Conservation (phyloP, 768 basidiomycete genomes). For the Suillus paluster region DNA sequence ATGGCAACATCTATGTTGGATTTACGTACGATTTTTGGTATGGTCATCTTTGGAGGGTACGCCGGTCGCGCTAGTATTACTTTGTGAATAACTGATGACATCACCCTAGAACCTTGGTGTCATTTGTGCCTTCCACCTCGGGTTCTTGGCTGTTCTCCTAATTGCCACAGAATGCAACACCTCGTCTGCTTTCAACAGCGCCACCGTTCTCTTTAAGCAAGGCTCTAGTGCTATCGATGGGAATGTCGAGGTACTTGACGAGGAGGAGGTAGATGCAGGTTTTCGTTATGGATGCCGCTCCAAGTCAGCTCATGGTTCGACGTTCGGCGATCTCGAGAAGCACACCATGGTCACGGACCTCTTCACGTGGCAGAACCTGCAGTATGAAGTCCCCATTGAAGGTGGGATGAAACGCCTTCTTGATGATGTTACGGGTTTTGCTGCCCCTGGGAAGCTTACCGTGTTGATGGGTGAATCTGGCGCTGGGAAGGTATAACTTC, state of each 20-base stretch:
- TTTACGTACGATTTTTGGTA: constrained; percentile 44
- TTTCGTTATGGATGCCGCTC: neutral
- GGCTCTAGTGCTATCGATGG: constrained; percentile 34
- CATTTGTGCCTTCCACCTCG: constrained; percentile 62
- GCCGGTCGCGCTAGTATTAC: constrained; percentile 24
- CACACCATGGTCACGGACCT: constrained; percentile 48
- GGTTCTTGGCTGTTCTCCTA: constrained; percentile 59
- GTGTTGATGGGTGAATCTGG: constrained; percentile 73
- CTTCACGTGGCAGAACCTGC: constrained; percentile 80
- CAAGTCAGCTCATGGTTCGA: constrained; percentile 14
- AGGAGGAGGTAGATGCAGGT: constrained; percentile 35
- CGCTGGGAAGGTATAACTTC: constrained; percentile 45
- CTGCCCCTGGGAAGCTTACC: constrained; percentile 78
- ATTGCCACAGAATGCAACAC: constrained; percentile 61
- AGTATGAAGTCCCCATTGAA: constrained; percentile 59
- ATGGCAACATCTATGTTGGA: constrained; percentile 60
- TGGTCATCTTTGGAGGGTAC: constrained; percentile 40
- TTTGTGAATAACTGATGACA: constrained; percentile 16
- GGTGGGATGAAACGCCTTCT: constrained; percentile 60
- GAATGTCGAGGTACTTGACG: constrained; percentile 29
- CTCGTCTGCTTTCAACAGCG: constrained; percentile 34
- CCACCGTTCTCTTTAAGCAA: constrained; percentile 69
- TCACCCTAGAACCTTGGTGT: constrained; percentile 65
- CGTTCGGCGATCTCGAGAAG: constrained; percentile 31
- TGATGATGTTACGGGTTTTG: constrained; percentile 77